Conservation (phyloP, 805 yeast genomes). For the Starmera caribaea region DNA sequence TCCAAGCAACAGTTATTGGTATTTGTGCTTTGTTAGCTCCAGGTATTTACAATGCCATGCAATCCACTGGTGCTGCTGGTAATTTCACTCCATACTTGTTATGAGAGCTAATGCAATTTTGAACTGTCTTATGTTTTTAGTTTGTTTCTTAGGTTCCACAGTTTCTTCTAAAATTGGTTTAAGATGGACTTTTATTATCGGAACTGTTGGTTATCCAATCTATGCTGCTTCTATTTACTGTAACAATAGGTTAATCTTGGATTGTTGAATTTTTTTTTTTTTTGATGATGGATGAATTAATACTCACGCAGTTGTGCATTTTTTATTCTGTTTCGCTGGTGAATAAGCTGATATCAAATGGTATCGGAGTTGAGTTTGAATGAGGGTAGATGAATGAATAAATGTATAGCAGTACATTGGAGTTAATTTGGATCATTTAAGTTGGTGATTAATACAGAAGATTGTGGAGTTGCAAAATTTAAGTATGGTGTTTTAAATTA, state of each 20-base stretch:
- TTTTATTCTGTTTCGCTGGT: not conserved
- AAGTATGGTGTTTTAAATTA: too few species aligned
- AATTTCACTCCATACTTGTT: not conserved
- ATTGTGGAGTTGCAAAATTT: too few species aligned
- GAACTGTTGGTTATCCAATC: conserved; percentile 13
- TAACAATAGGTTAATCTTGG: conserved; percentile 5
- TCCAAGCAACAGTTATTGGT: not conserved
- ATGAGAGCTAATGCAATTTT: not conserved
- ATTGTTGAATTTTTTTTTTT: not conserved
- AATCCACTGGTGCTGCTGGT: conserved; percentile 16
- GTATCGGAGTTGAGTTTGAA: too few species aligned
- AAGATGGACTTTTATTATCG: conserved; percentile 8
- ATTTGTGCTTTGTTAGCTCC: conserved; percentile 7
- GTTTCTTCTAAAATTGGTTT: conserved; percentile 6
- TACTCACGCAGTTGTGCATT: not conserved
- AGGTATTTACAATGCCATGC: conserved; percentile 19
- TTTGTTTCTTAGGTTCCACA: not conserved
- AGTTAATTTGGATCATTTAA: too few species aligned
- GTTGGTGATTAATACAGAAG: too few species aligned
- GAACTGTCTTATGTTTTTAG: not conserved
- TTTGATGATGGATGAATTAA: not conserved
- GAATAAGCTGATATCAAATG: too few species aligned
- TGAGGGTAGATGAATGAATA: too few species aligned
- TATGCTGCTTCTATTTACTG: conserved; percentile 15
- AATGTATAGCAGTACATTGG: too few species aligned